A percentile compares a stretch with the other conserved stretches of the same genome.
Evolutionary conservation across 257 asterid species (phyloP).

Genomic region (Cruciata laevipes): DNA sequence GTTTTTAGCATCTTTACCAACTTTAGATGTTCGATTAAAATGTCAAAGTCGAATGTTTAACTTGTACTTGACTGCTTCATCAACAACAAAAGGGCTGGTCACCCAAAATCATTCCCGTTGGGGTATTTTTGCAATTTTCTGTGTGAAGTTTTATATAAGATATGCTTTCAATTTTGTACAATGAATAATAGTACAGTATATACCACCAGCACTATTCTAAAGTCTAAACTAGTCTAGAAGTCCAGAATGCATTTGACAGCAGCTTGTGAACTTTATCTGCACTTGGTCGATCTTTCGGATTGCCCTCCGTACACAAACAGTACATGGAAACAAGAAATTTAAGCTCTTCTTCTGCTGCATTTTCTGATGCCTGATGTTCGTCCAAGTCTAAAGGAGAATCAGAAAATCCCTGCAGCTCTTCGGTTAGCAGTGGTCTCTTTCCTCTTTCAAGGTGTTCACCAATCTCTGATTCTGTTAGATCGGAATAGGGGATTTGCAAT

Average conservation of each 20-base stretch:
- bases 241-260: conserved; percentile 26
- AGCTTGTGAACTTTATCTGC: conserved; percentile 44
- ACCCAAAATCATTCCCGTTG: too few relatives aligned
- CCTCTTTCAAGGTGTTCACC: conserved; percentile 37
- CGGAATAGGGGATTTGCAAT: conserved; percentile 56
- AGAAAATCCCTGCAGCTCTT: conserved; percentile 27
- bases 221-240: conserved; percentile 22
- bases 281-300: conserved; percentile 61
- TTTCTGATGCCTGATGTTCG: conserved; percentile 11
- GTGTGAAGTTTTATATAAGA: too few relatives aligned
- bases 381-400: conserved; percentile 12
- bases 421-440: conserved; percentile 27
- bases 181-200: too few relatives aligned
- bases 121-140: too few relatives aligned
- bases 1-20: too few relatives aligned
- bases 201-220: conserved; percentile 26
- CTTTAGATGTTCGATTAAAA: too few relatives aligned
- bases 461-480: conserved; percentile 47
- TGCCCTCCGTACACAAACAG: conserved; percentile 53
- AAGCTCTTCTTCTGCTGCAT: conserved; percentile 29
- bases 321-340: conserved; percentile 42
- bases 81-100: too few relatives aligned
- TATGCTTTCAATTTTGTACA: too few relatives aligned
- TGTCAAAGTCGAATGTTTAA: too few relatives aligned
- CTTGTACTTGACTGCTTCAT: too few relatives aligned